Evolutionary conservation across 306 rosid genomes (phyloP).

Genomic region (Ziziphus jujuba): DNA sequence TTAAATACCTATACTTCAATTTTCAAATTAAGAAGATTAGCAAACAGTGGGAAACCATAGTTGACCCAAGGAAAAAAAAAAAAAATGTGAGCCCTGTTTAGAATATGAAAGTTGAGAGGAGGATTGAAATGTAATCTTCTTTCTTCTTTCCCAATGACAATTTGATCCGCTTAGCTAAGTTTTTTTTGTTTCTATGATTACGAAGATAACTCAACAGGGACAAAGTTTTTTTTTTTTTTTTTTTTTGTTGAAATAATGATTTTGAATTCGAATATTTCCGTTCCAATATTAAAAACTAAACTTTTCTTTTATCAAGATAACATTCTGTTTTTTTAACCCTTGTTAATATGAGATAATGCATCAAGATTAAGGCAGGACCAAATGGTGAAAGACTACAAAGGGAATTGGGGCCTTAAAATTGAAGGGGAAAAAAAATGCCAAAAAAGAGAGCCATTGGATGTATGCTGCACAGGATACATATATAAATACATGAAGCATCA

Average conservation of each 20-base stretch:
- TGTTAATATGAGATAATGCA: not conserved
- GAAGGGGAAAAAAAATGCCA: not conserved
- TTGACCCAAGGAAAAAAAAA: no score
- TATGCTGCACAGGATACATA: conserved; percentile 7
- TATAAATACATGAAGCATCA: not conserved
- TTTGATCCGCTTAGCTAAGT: no score
- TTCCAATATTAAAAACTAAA: no score
- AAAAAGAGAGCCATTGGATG: not conserved
- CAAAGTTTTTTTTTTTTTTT: no score
- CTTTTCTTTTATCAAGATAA: no score
- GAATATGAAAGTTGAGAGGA: not conserved
- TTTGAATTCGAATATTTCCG: no score
- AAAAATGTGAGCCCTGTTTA: not conserved
- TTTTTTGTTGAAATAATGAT: no score
- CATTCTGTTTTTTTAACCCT: no score
- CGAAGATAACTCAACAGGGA: no score
- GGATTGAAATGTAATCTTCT: no score
- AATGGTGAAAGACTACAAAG: not conserved
- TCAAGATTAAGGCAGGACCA: not conserved
- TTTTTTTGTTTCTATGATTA: no score
- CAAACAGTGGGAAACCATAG: not conserved
- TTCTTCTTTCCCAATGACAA: no score
- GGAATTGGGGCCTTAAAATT: conserved; percentile 5
- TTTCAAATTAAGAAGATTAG: not conserved
- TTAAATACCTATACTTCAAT: not conserved